Base-by-base conservation (phyloP, 148 eudicot species). In the Rhododendron vialii region DNA sequence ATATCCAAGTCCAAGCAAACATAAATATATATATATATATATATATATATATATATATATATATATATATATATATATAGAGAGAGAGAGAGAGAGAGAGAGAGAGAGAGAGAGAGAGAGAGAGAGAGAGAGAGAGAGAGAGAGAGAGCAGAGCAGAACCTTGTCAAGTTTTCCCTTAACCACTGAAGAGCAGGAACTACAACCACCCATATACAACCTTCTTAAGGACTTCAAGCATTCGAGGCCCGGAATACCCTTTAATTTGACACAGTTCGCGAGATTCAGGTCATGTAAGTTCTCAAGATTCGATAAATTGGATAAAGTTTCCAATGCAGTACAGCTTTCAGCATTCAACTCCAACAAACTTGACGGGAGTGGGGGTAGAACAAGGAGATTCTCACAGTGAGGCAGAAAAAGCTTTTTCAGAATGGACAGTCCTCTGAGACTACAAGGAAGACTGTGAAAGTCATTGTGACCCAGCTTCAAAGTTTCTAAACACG, bases 321-420 rank as follows among this genome's bases (percentile, higher is more conserved):
- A 82, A 80, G 55, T 82, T 89, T 91, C 88, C 22, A 94, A 86
- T 43, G 88, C 87, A 59, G 77, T 84, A 78, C 95, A 94, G 76
- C 92, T 91, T 51, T 93, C 90, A 86, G 91, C 93, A 87, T 90
- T 87, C 75, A 93, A 73, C 87, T 90, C 88, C 85, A 84, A 81
- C 88, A 94, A 90, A 81, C 89, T 90, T 18, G 92, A 91, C 50
- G 95, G 96, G 61, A 94, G 92, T 55, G 83, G 87, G 86, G 96
- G 96, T 24, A 94, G 87, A 84, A 47, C 57, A 83, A 78, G 89
- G 36, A 94, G 92, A 78, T 86, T 9, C 87, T 88, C 81, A 87
- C 96, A 94, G 51, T 91, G 90, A 3, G 89, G 50, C 51, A 94
- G 75, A 24, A 47, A 14, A 38, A 94, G 92, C 90, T 86, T 83